A percentile compares a stretch with the other conserved stretches of the same genome.
These are phyloP conservation scores for Raddia distichophylla DNA, from an alignment of 176 grass and related monocot species.

Conservation along the genomic window DNA sequence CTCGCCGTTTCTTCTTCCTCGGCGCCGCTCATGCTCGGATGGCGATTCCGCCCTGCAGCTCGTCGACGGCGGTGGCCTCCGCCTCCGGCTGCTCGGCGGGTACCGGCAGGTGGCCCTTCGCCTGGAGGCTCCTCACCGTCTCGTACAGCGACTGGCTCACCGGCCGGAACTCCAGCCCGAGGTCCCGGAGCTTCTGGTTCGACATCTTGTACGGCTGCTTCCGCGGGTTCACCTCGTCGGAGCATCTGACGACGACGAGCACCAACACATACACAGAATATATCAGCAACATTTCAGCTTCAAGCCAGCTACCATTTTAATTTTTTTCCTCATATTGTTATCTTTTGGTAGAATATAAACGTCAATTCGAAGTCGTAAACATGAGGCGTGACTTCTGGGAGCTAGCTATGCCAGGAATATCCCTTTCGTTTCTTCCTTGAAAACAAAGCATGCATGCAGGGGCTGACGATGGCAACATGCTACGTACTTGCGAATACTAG, in stretches of 20 bases:
- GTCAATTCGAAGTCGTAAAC: constrained; percentile 20
- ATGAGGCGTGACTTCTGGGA: neutral
- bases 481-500: neutral
- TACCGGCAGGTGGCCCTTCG: constrained; percentile 73
- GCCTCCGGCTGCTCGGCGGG: constrained; percentile 37
- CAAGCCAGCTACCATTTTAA: neutral
- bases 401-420: constrained; percentile 7
- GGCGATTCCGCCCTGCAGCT: constrained; percentile 37
- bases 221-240: constrained; percentile 75
- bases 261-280: neutral
- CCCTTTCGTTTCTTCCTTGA: neutral
- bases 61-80: neutral
- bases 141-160: constrained; percentile 65
- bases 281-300: neutral
- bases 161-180: constrained; percentile 68
- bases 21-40: constrained; percentile 32
- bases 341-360: neutral
- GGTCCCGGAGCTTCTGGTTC: constrained; percentile 70
- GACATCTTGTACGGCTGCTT: constrained; percentile 78
- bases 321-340: neutral
- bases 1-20: neutral
- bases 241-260: constrained; percentile 55
- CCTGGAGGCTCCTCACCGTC: constrained; percentile 76
- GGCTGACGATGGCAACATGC: constrained; percentile 12
- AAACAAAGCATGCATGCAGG: neutral